Percentiles rank a stretch among this genome's conserved stretches.
phyloP scores from a whole-genome alignment of 2,329 filamentous ascomycete genomes.

The Pseudodiploospora longispora region DNA sequence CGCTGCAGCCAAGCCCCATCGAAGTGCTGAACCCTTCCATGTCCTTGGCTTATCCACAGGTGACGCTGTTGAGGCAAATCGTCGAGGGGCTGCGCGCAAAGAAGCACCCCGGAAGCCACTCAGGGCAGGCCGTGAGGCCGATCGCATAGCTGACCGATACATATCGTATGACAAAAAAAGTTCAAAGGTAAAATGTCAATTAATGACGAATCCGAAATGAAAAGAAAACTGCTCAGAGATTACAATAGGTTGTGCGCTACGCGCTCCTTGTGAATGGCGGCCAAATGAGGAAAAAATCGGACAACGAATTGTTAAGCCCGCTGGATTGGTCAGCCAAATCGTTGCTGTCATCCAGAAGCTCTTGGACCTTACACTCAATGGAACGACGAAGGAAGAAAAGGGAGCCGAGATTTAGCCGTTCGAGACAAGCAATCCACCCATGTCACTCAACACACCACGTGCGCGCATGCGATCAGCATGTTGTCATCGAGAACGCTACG shows the following conservation, averaged over 20 bases:
- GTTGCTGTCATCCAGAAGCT: neutral
- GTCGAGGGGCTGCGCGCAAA: conserved; percentile 34
- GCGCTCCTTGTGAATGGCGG: neutral
- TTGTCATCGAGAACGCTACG: too few species aligned
- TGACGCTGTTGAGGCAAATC: conserved; percentile 43
- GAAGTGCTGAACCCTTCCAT: conserved; percentile 68
- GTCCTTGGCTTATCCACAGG: conserved; percentile 61
- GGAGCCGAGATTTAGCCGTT: too few species aligned
- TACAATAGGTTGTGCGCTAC: neutral
- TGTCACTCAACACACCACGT: too few species aligned
- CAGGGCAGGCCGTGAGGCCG: conserved; percentile 37
- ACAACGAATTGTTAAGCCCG: neutral
- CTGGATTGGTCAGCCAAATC: conserved; percentile 10
- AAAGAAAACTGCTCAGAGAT: neutral
- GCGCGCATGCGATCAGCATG: too few species aligned
- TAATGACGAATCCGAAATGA: neutral
- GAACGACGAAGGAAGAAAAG: too few species aligned
- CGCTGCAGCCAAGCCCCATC: conserved; percentile 69
- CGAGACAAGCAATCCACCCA: too few species aligned
- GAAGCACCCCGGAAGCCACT: conserved; percentile 32
- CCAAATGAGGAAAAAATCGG: neutral
- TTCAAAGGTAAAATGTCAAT: too few species aligned
- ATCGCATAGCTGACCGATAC: conserved; percentile 45
- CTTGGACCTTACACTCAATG: too few species aligned
- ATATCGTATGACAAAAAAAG: conserved; percentile 21